A percentile compares a stretch with the other conserved stretches of the same genome.
Conservation (phyloP, 2,329 filamentous ascomycete species). For the Botrytis paeoniae region DNA sequence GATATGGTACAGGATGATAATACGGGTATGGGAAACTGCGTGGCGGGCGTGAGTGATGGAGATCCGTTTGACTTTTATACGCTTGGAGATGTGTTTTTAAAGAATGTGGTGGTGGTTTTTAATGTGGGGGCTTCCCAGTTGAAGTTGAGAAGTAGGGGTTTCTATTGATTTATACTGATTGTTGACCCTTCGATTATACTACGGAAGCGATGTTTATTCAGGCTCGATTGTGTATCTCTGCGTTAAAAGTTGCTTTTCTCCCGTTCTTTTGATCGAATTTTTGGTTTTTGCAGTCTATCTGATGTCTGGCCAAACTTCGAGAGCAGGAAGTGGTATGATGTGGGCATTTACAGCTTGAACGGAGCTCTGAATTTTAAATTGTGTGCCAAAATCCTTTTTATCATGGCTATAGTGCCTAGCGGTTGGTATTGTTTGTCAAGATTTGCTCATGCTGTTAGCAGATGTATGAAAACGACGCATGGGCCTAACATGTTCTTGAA, state of each 20-base stretch:
- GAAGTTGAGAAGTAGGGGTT: constrained; percentile 37
- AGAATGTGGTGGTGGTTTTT: constrained; percentile 50
- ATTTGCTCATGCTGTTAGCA: neutral
- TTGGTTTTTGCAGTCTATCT: neutral
- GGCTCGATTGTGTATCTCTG: neutral
- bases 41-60: constrained; percentile 25
- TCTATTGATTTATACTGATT: neutral
- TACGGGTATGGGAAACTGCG: constrained; percentile 12
- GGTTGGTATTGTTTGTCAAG: no score
- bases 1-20: constrained; percentile 26
- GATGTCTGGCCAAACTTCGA: neutral
- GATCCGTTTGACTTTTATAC: constrained; percentile 44
- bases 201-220: neutral
- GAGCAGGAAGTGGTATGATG: neutral
- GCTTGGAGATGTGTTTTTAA: constrained; percentile 49
- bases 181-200: neutral
- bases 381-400: neutral
- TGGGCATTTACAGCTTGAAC: neutral
- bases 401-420: neutral
- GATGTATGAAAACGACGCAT: neutral
- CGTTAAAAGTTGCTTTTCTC: neutral
- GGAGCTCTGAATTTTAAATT: no score
- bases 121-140: constrained; percentile 48
- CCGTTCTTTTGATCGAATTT: neutral
- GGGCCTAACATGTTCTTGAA: neutral